Conservation (phyloP, 225 moss, liverwort and hornwort genomes). For the Polytrichum formosum region DNA sequence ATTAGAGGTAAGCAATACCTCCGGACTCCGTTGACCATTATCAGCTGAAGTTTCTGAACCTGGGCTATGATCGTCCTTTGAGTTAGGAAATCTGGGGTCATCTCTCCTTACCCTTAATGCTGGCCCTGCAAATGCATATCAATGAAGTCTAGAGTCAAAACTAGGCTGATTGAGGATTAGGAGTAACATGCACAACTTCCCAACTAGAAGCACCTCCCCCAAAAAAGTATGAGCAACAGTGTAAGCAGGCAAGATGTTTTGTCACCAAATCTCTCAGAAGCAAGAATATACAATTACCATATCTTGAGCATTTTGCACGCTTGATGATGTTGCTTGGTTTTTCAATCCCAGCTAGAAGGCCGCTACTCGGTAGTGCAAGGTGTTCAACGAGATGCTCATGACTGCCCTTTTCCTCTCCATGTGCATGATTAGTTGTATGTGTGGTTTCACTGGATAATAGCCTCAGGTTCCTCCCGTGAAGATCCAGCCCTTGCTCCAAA, state of each 20-base stretch:
- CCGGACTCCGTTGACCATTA: slow-evolving; percentile 31
- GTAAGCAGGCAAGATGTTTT: too few species aligned
- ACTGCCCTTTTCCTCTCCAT: slow-evolving; percentile 18
- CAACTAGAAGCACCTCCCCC: too few species aligned
- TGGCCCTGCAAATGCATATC: slow-evolving; percentile 32
- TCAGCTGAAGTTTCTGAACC: slow-evolving; percentile 38
- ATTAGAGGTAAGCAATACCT: slow-evolving; percentile 15
- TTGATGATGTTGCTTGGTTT: slow-evolving; percentile 24
- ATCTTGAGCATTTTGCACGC: slow-evolving; percentile 33
- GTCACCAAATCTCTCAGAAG: neutral
- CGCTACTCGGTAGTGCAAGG: slow-evolving; percentile 8
- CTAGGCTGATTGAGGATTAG: too few species aligned
- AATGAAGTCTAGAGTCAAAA: too few species aligned
- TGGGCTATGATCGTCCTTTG: slow-evolving; percentile 24
- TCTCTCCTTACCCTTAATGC: slow-evolving; percentile 46
- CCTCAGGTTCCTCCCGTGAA: slow-evolving; percentile 1
- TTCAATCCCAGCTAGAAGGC: slow-evolving; percentile 11
- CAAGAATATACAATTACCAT: slow-evolving; percentile 17
- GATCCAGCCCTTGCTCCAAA: slow-evolving; percentile 14
- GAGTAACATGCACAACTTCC: too few species aligned
- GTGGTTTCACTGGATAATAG: slow-evolving; percentile 17
- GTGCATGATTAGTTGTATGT: slow-evolving; percentile 22
- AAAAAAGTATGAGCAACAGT: neutral
- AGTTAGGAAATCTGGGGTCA: slow-evolving; percentile 27
- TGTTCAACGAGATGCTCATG: slow-evolving; percentile 14